Evolutionary conservation across 306 rosid species (phyloP).

Genomic region (Senna tora): DNA sequence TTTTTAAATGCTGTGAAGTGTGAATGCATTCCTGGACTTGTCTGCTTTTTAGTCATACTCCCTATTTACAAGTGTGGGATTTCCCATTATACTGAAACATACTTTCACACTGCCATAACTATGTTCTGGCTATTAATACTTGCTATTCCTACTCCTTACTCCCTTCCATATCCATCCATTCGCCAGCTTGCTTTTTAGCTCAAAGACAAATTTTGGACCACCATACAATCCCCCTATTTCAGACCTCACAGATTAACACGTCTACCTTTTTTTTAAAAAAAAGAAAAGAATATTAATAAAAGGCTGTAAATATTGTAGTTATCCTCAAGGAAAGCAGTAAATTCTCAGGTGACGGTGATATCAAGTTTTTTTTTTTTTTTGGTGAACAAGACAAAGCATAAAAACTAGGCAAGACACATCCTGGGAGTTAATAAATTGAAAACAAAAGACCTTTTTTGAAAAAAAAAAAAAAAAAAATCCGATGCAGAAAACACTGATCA

Average conservation of each 20-base stretch:
- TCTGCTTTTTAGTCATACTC: neutral
- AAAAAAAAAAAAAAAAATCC: no score
- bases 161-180: neutral
- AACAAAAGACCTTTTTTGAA: no score
- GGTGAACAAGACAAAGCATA: no score
- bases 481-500: no score
- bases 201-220: constrained; percentile 37
- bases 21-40: neutral
- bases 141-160: neutral
- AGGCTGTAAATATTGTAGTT: neutral
- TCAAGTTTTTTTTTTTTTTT: no score
- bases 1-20: neutral
- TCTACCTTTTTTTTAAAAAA: neutral
- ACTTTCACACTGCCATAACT: constrained; percentile 10
- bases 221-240: neutral
- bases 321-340: neutral
- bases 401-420: no score
- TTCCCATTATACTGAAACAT: constrained; percentile 25
- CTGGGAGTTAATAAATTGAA: no score
- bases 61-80: constrained; percentile 13
- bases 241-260: neutral
- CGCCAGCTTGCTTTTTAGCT: constrained; percentile 22
- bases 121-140: constrained; percentile 19
- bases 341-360: neutral
- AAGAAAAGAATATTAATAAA: no score